Conservation (phyloP, 2,329 filamentous ascomycete species). For the Exutisphaerella laricina region DNA sequence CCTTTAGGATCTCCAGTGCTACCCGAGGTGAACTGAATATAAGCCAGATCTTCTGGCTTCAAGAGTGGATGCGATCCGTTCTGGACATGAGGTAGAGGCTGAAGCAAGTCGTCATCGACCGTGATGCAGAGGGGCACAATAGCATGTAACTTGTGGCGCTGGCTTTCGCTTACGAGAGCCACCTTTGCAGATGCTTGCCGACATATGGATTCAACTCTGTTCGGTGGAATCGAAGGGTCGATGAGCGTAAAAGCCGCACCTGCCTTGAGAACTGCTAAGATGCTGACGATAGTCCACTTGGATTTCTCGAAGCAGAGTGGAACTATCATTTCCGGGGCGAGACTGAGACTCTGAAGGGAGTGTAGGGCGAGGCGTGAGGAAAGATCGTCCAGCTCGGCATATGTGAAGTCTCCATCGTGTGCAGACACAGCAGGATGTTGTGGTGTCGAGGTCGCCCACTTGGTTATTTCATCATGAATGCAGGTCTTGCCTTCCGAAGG, state of each 20-base stretch:
- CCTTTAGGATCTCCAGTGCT: slow-evolving; percentile 23
- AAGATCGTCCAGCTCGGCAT: slow-evolving; percentile 8
- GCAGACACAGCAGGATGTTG: slow-evolving; percentile 10
- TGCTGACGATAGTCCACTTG: slow-evolving; percentile 32
- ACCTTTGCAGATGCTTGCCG: slow-evolving; percentile 6
- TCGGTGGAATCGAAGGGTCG: slow-evolving; percentile 18
- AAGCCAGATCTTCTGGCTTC: slow-evolving; percentile 7
- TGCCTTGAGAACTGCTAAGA: slow-evolving; percentile 35
- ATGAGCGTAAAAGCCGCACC: slow-evolving; percentile 27
- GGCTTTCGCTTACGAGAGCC: slow-evolving; percentile 2
- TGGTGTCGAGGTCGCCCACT: not conserved
- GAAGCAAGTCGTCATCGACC: not conserved
- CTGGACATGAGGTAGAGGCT: not conserved
- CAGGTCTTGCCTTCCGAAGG: not conserved
- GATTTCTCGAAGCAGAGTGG: slow-evolving; percentile 28
- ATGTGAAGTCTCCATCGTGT: slow-evolving; percentile 11
- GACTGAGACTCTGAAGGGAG: not conserved
- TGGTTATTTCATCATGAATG: slow-evolving; percentile 4
- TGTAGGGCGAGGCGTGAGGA: not conserved
- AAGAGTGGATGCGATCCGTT: not conserved
- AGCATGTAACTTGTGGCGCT: not conserved
- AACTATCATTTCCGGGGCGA: not conserved
- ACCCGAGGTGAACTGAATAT: slow-evolving; percentile 23
- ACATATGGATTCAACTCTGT: slow-evolving; percentile 4
- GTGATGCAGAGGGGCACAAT: not conserved